Conservation (phyloP, 2,329 filamentous ascomycete genomes). For the Fusarium denticulatum region DNA sequence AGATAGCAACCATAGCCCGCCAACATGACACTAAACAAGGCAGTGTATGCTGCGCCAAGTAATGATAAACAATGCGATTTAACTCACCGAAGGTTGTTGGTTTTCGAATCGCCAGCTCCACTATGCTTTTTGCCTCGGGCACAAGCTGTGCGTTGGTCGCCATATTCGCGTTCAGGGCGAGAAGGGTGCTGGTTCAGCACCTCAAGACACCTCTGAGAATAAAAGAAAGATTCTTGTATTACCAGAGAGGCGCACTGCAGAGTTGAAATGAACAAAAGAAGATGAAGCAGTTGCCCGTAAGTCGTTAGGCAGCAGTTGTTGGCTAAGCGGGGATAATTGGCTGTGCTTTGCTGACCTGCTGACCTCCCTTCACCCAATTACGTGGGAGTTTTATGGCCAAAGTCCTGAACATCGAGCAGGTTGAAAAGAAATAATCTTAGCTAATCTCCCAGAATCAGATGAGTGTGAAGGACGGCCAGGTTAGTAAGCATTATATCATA, state of each 20-base stretch:
- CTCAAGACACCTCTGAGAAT: not conserved
- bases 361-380: not conserved
- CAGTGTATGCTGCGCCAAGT: not conserved
- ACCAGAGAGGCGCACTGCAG: not conserved
- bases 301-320: not conserved
- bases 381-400: fast-evolving
- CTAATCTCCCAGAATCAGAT: not conserved
- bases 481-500: fast-evolving
- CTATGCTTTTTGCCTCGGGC: fast-evolving
- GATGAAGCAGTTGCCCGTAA: not conserved
- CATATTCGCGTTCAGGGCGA: fast-evolving
- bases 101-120: not conserved
- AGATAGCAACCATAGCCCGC: not conserved
- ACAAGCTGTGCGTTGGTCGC: not conserved
- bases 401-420: fast-evolving
- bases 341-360: not conserved
- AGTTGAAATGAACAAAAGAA: not conserved
- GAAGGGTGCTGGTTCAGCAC: not conserved
- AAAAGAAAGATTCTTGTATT: not conserved
- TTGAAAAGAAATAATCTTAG: not conserved
- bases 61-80: fast-evolving
- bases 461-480: fast-evolving
- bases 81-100: not conserved
- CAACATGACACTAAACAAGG: no score
- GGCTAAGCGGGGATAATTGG: not conserved